Evolutionary conservation across 768 basidiomycete genomes (phyloP), one percentile per base, ranked within the genome.

Genomic region (Russula foetens): DNA sequence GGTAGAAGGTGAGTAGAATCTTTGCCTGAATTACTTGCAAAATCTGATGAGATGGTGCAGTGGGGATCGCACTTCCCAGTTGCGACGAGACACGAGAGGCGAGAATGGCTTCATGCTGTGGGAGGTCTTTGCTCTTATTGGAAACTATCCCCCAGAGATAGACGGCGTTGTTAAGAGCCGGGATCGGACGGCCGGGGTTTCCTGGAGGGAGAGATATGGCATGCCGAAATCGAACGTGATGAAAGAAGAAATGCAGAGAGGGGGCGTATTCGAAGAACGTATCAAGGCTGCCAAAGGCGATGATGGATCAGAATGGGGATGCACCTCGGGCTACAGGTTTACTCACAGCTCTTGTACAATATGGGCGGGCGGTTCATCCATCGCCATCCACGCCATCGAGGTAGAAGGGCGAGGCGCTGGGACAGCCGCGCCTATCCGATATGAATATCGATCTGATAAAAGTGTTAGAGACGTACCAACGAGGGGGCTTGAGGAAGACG

Each of bases 181-280:
- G 69, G 46, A 70, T 64, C 11, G 71, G 59, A 8, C 68, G 60
- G 15, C 70, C 69, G 35, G 72, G 17, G 70, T 63, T 43, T 67
- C 69, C 21, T 70, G 67, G 24, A 69, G 72, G 43, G 68, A 72
- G 43, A 41, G 63, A 58, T 19, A 62, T n/a, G 14, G 74, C 68
- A 5, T 74, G 53, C 19, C 71, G 72, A 58, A 87, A 81, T 4
- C 82, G 77, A 6, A 71, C 64, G 3, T 72, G 47, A 63, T 83
- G 71, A 57, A 91, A 79, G 70, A 89, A 90, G 67, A 90, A 83
- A 5, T 85, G 85, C 59, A 88, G 77, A 65, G 83, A 78, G 38
- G 75, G 69, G 0, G 80, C 77, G 65, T 87, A 77, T 17, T 79
- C 80, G 12, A 84, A 69, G 67, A 92, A 84, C 28, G 74, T 74